Evolutionary conservation across 306 rosid species (phyloP).

Genomic region (Prunus fruticosa): DNA sequence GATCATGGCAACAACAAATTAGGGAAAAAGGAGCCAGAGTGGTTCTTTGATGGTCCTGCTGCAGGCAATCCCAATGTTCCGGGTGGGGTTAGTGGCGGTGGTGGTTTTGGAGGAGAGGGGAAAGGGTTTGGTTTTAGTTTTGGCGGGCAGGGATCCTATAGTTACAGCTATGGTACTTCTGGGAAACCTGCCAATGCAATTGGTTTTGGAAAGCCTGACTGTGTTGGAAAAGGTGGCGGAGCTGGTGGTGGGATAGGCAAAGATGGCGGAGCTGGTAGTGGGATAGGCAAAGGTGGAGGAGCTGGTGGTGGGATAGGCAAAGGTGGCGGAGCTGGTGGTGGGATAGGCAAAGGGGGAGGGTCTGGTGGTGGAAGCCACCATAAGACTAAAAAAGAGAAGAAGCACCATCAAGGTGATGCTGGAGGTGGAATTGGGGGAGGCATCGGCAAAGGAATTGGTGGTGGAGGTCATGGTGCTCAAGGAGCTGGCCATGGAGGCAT

Average conservation of each 20-base stretch:
- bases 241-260: neutral
- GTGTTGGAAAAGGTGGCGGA: conserved; percentile 16
- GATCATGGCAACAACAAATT: conserved; percentile 9
- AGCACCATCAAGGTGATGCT: neutral
- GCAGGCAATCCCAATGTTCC: neutral
- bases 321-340: neutral
- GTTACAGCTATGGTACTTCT: conserved; percentile 5
- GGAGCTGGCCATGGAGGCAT: neutral
- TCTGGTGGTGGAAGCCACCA: neutral
- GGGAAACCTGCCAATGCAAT: neutral
- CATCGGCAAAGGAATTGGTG: neutral
- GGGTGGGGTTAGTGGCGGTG: neutral
- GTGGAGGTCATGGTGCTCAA: neutral
- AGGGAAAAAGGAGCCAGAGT: conserved; percentile 39
- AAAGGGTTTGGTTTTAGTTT: conserved; percentile 16
- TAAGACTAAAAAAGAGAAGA: neutral
- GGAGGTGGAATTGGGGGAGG: conserved; percentile 6
- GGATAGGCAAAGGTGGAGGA: neutral
- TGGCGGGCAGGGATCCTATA: conserved; percentile 1
- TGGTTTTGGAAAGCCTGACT: conserved; percentile 16
- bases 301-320: neutral
- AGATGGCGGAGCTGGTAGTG: neutral
- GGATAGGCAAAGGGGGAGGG: neutral
- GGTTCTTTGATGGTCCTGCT: conserved; percentile 27
- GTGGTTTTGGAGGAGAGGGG: conserved; percentile 20